Evolutionary conservation across 495 filamentous ascomycete genomes (phyloP), one percentile per base, ranked within the genome.

Genomic region (Penicillium ucsense): DNA sequence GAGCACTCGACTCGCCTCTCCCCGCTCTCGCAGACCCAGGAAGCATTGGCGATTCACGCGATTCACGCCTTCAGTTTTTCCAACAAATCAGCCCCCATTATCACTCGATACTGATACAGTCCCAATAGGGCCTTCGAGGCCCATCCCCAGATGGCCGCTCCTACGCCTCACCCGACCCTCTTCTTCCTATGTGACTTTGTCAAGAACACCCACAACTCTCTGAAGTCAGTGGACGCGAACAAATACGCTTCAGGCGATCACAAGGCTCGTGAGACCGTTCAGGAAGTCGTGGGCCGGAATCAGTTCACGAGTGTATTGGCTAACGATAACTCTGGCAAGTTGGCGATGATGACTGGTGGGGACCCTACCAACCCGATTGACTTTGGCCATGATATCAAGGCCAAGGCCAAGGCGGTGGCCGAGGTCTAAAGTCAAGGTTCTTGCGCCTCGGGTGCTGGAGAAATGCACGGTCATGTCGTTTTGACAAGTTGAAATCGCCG

Each of bases 131-230:
- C 61, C 29, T 61, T 64, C 45, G 60, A 66, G 50, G 12, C 55
- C 38, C 62, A 64, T 54, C 66, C 66, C 8, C 42, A 56, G n/a
- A 54, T 60, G 38, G 52, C 60, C 35, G 55, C 60, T 4, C 62
- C 62, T 3, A 51, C 41, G 33, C 49, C 54, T 3, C 54, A 70
- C 48, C 60, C 64, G 11, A 67, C 63, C 5, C 35, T 59, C 38
- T 67, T 61, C 57, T 68, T 65, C 56, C 34, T 63, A 20, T 51
- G 49, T 41, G 60, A 65, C 51, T 68, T 66, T 47, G 43, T 65
- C 54, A 54, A 53, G 40, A 66, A 61, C 47, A 55, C 56, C n/a
- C 49, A 62, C 56, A 43, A 52, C 33, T 37, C 52, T 33, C 55
- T 70, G 3, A 51, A 60, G 41, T 10, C 20, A 8, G 46, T 66